Conservation (phyloP, 306 rosid genomes). For the Sechiopsis laciniata region DNA sequence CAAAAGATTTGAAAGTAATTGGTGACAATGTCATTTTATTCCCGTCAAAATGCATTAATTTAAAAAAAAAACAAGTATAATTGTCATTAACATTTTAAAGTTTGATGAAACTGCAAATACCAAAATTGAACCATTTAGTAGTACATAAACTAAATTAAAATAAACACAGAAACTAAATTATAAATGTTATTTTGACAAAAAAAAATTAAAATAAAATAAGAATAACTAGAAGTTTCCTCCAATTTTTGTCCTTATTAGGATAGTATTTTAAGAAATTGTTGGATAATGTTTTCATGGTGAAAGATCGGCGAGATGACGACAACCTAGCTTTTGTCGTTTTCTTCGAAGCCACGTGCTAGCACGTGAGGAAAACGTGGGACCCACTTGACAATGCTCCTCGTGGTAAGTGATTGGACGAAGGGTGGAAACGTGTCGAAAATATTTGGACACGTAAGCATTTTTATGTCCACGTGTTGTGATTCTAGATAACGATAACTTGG, state of each 20-base stretch:
- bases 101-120: too few relatives aligned
- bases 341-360: neutral
- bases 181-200: too few relatives aligned
- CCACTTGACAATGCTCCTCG: neutral
- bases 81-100: too few relatives aligned
- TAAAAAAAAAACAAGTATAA: too few relatives aligned
- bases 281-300: neutral
- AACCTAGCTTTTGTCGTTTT: neutral
- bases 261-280: too few relatives aligned
- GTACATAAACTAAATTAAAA: too few relatives aligned
- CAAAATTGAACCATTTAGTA: too few relatives aligned
- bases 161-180: too few relatives aligned
- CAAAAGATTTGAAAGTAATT: too few relatives aligned
- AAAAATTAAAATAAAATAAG: too few relatives aligned
- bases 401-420: neutral
- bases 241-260: neutral
- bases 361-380: neutral
- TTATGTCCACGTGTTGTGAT: neutral
- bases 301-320: slow-evolving; percentile 1
- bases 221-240: neutral
- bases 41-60: too few relatives aligned
- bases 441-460: neutral
- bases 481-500: neutral
- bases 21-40: too few relatives aligned
- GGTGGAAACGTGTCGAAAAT: slow-evolving; percentile 10